Evolutionary conservation across 352 stramenopile genomes (phyloP), one percentile per base, ranked within the genome.

Genomic region (Albugo laibachii): DNA sequence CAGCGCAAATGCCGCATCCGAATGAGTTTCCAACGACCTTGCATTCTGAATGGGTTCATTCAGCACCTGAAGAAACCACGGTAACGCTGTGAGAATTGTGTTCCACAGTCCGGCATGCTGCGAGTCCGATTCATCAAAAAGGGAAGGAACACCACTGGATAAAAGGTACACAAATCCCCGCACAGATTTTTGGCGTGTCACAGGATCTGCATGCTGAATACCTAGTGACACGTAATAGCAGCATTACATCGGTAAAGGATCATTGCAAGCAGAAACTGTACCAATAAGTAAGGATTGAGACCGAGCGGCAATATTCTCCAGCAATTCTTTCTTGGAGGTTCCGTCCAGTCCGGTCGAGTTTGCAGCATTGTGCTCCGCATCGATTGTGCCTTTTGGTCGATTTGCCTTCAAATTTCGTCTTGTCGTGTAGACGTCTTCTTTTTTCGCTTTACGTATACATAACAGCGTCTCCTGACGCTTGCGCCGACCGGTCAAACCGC

Each of bases 401-500:
- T 87, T 83, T 53, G 78, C 65, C 48, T 86, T 85, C 39, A 91
- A 59, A 52, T 91, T 91, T 51, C 78, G 74, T 20, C 78, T 72
- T 54, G 73, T 85, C 46, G 77, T 74, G 57, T 91, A 91, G 13
- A 73, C 78, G 58, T 91, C 78, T 56, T 91, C 78, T 48, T 91
- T 91, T 61, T 86, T 87, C 48, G 78, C 73, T 57, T 91, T 91
- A 53, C 78, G 78, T 57, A 91, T 88, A 18, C 70, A 79, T 34
- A 91, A 59, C 69, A 87, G 82, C 1, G 75, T 87, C 63, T 87
- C 67, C 58, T 87, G 75, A 40, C 75, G 75, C 57, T 87, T 87
- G 57, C 75, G 75, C 45, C 75, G 65, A 40, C 75, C 75, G 35
- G 75, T 83, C 57, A 83, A 66, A 67, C 80, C 67, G 45, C 70